Conservation (phyloP, 129 eudicot species). For the Kitagawia praeruptora region DNA sequence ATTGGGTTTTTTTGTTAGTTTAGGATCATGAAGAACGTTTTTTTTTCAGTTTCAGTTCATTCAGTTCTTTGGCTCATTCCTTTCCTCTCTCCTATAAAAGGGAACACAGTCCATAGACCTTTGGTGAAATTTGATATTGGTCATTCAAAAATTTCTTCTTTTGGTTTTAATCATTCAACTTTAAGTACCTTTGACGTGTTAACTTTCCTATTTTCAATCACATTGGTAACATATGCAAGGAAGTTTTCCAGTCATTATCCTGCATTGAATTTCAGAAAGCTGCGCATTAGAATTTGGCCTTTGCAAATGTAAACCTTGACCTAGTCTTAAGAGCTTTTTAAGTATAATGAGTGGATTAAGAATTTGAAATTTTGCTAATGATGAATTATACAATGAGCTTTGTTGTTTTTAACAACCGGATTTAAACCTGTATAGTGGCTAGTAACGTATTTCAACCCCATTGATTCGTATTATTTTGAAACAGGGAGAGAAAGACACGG, state of each 20-base stretch:
- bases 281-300: neutral
- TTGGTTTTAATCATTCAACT: neutral
- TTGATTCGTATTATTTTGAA: neutral
- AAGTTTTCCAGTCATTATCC: neutral
- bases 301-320: neutral
- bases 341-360: neutral
- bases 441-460: neutral
- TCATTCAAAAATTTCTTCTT: too few species aligned
- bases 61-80: neutral
- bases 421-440: neutral
- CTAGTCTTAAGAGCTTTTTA: neutral
- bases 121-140: neutral
- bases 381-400: neutral
- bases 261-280: neutral
- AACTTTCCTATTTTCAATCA: neutral
- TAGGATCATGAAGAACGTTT: too few species aligned
- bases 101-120: neutral
- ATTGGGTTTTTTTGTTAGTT: too few species aligned
- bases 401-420: neutral
- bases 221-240: neutral
- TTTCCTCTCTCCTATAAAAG: neutral
- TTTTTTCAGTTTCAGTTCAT: neutral
- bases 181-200: neutral
- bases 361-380: neutral
- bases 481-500: slow-evolving; percentile 48